phyloP scores from a whole-genome alignment of 495 filamentous ascomycete genomes.

The Trichoderma parareesei region DNA sequence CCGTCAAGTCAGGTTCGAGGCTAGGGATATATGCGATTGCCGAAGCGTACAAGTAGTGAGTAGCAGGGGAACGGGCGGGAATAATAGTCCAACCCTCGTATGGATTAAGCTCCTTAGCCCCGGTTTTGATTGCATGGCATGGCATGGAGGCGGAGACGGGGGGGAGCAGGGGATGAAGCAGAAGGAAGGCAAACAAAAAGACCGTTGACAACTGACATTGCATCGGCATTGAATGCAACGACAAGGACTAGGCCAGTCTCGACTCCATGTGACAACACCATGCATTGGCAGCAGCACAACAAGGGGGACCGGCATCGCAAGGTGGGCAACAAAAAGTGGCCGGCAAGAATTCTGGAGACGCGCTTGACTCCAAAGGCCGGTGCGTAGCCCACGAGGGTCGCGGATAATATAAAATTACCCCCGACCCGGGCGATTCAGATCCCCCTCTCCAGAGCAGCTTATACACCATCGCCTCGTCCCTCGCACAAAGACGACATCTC shows the following conservation, averaged over 20 bases:
- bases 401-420: constrained; percentile 5
- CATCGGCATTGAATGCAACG: neutral
- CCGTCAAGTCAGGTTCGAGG: neutral
- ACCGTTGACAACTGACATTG: neutral
- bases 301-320: neutral
- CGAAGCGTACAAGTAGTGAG: neutral
- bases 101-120: neutral
- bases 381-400: neutral
- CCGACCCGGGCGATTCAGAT: neutral
- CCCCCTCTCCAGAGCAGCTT: neutral
- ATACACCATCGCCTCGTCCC: too few relatives aligned
- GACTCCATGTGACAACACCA: neutral
- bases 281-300: neutral
- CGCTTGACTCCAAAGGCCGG: neutral
- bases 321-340: neutral
- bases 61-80: neutral
- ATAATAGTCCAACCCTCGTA: constrained; percentile 1
- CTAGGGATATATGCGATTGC: neutral
- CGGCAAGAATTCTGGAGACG: constrained; percentile 3
- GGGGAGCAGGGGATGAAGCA: neutral
- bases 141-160: neutral
- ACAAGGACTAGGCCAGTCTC: neutral
- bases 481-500: neutral
- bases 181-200: neutral
- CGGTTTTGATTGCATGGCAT: constrained; percentile 4